Evolutionary conservation across 2,329 filamentous ascomycete genomes (phyloP), one percentile per base, ranked within the genome.

Genomic region (Apiospora pterosperma): DNA sequence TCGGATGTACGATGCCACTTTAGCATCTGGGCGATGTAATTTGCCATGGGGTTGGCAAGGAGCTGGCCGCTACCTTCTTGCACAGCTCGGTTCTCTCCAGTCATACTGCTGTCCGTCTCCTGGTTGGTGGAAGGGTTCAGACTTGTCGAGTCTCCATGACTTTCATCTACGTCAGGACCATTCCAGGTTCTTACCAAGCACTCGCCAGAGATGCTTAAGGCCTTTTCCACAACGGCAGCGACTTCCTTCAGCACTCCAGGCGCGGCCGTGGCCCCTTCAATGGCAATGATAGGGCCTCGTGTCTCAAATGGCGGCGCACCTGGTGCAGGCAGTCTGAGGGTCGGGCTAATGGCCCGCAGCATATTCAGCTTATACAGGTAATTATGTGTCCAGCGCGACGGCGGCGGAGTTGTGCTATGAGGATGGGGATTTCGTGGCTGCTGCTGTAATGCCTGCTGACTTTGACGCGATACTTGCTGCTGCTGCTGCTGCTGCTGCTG

Each of bases 281-380:
- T 81, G 0, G 92, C 90, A 67, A 98, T 89, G 41, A 97, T 85
- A 0, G 91, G 87, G 0, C 95, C 94, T n/a, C 93, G 86, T 7
- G 81, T 80, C 69, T 81, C 77, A 65, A 77, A 74, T 1, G 67
- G 67, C 3, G 72, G 68, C 4, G 70, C 71, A 7, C 72, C 74
- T 10, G 44, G 25, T 34, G 28, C 19, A 4, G 76, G 75, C 5
- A 75, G 70, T 6, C 79, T 77, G 16, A 92, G 80, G 0, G 92
- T 88, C 28, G 90, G 91, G 58, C 90, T 90, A 68, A 97, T 92
- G 67, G 88, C 89, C 19, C 88, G 84, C 38, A 98, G 82, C 2
- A 95, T 84, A 60, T 88, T 88, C 70, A 97, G 86, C 76, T 97
- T 97, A 69, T 88, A 88, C 55, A 88, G 78, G 71, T 91, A 90